Conservation (phyloP, 1,139 yeast genomes). For the Chernovozyma aurita region DNA sequence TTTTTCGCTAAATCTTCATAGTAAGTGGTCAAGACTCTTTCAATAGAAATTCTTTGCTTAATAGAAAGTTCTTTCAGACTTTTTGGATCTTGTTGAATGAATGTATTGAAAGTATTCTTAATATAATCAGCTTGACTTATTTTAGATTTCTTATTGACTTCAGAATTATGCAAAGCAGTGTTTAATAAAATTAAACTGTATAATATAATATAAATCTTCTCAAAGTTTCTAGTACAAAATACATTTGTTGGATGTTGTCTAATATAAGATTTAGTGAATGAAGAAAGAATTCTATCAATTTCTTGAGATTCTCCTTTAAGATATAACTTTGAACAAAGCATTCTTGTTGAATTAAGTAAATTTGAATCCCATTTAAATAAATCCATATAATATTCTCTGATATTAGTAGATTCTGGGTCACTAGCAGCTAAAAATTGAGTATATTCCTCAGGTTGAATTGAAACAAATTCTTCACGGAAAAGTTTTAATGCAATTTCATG, state of each 20-base stretch:
- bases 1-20: constrained; percentile 37
- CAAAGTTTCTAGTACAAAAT: constrained; percentile 50
- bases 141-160: constrained; percentile 35
- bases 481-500: constrained; percentile 34
- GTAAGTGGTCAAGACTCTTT: constrained; percentile 37
- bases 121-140: constrained; percentile 50
- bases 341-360: constrained; percentile 52
- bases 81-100: constrained; percentile 32
- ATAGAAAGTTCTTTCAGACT: constrained; percentile 27
- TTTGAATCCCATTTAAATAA: constrained; percentile 47
- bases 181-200: constrained; percentile 73
- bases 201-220: constrained; percentile 66
- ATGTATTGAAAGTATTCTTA: constrained; percentile 49
- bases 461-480: constrained; percentile 37
- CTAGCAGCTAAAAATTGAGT: constrained; percentile 42
- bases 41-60: constrained; percentile 39
- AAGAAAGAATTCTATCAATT: constrained; percentile 67
- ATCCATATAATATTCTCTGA: constrained; percentile 45
- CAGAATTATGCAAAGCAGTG: constrained; percentile 59
- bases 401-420: constrained; percentile 37
- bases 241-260: constrained; percentile 45
- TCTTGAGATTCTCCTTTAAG: constrained; percentile 83
- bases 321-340: constrained; percentile 60
- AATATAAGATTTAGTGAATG: constrained; percentile 68
- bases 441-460: constrained; percentile 44